phyloP scores from a whole-genome alignment of 345 rosid species.

The Heritiera fomes region DNA sequence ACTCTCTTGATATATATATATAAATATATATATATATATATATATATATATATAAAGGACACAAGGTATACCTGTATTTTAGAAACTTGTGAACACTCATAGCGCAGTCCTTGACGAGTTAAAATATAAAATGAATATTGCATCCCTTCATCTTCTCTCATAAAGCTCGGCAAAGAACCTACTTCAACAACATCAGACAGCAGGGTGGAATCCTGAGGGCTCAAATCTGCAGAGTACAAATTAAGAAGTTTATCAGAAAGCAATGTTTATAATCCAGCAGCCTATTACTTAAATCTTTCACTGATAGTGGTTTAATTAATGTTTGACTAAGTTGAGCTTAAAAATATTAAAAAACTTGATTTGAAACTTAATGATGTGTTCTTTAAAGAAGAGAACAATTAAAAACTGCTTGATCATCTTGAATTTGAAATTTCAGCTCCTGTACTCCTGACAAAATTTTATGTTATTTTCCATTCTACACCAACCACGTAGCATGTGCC shows the following conservation, averaged over 20 bases:
- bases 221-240: conserved; percentile 61
- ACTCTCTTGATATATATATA: not conserved
- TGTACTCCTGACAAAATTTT: not conserved
- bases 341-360: not conserved
- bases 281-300: not conserved
- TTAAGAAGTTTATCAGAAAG: conserved; percentile 9
- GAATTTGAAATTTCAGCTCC: not conserved
- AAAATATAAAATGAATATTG: conserved; percentile 65
- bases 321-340: not conserved
- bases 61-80: conserved; percentile 56
- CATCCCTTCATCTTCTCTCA: conserved; percentile 61
- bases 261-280: not conserved
- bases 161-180: conserved; percentile 64
- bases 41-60: not conserved
- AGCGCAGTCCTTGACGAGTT: conserved; percentile 75
- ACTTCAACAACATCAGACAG: conserved; percentile 81
- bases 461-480: not conserved
- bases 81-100: conserved; percentile 77
- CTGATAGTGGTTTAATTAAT: not conserved
- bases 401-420: not conserved
- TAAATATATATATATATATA: not conserved
- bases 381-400: not conserved
- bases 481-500: not conserved
- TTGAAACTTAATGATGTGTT: not conserved
- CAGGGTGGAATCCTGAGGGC: conserved; percentile 91